Evolutionary conservation across 257 asterid species (phyloP).

Genomic region (Perilla frutescens): DNA sequence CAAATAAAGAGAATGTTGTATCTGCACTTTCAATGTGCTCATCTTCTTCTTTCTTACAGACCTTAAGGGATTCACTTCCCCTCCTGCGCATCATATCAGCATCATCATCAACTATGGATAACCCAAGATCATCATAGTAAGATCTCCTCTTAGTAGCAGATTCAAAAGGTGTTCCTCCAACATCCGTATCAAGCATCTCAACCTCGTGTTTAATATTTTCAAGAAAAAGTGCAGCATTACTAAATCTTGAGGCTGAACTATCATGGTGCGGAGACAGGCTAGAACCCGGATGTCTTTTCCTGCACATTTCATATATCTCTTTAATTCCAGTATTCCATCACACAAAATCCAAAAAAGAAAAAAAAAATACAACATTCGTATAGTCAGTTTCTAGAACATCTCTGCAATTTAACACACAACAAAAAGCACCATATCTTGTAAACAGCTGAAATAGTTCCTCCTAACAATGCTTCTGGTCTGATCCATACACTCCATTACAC

Average conservation of each 20-base stretch:
- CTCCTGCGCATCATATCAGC: slow-evolving; percentile 44
- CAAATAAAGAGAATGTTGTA: slow-evolving; percentile 73
- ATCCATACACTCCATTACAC: neutral
- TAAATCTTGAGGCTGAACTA: slow-evolving; percentile 65
- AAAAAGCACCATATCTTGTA: neutral
- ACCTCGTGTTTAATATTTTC: slow-evolving; percentile 85
- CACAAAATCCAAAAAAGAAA: neutral
- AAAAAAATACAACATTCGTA: neutral
- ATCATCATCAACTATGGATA: slow-evolving; percentile 46
- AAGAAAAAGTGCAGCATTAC: slow-evolving; percentile 84
- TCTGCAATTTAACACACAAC: neutral
- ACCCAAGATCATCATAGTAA: slow-evolving; percentile 49
- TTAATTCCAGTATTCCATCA: slow-evolving; percentile 26
- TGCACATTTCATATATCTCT: slow-evolving; percentile 41
- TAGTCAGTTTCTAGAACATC: neutral
- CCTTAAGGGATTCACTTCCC: slow-evolving; percentile 73
- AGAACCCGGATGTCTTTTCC: slow-evolving; percentile 73
- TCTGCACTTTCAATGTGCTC: slow-evolving; percentile 63
- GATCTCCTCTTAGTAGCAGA: slow-evolving; percentile 61
- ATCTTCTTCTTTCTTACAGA: slow-evolving; percentile 81
- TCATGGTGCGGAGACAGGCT: slow-evolving; percentile 73
- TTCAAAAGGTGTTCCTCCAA: slow-evolving; percentile 54
- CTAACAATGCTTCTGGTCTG: neutral
- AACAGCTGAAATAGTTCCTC: slow-evolving; percentile 4
- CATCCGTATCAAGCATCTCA: slow-evolving; percentile 58